Base-by-base conservation (phyloP, 257 asterid genomes). In the Fraxinus quadrangulata region DNA sequence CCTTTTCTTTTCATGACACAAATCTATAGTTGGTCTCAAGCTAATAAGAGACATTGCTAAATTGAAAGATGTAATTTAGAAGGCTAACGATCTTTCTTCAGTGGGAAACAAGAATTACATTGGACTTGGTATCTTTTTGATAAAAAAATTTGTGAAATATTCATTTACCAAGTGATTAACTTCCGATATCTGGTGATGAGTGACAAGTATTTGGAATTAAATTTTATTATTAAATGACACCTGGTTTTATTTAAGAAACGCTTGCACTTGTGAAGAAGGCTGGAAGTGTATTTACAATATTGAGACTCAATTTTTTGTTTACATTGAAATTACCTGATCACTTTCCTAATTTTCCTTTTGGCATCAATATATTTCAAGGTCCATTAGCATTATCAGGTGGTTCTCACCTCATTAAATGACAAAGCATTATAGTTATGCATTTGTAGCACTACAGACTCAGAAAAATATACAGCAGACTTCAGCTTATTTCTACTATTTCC, bases 371-470 rank as follows among this genome's bases (percentile, higher is more conserved):
- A 2, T n/a, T 30, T 68, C 24, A 23, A 45, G 81, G 71, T 70
- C 72, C 72, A 54, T 69, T 19, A 69, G 76, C 49, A 5, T 33
- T 70, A 33, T 30, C 23, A 30, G 63, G 67, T 49, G 19, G 42
- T 78, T 71, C 66, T 70, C 45, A 26, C 34, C 67, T 17, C 63
- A 51, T 51, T 51, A 51, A 19, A 51, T 78, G 67, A 70, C 73
- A 30, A 71, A 39, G 56, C 49, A 51, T 51, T 19, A 19, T 51
- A 17, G 3, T 51, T 51, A 4, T 51, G 63, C 24, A 51, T 6
- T 51, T 51, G 63, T 16, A 51, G 2, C 24, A 19, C 63, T 51
- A 0, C 61, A 16, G 10, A 51, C 8, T 51, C 21, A 17, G 23
- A 51, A 51, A 51, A 51, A 19, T 51, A 19, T 19, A 51, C 19